Evolutionary conservation across 176 grass and related monocot species (phyloP), one percentile per base, ranked within the genome.

Genomic region (Microstegium vimineum): DNA sequence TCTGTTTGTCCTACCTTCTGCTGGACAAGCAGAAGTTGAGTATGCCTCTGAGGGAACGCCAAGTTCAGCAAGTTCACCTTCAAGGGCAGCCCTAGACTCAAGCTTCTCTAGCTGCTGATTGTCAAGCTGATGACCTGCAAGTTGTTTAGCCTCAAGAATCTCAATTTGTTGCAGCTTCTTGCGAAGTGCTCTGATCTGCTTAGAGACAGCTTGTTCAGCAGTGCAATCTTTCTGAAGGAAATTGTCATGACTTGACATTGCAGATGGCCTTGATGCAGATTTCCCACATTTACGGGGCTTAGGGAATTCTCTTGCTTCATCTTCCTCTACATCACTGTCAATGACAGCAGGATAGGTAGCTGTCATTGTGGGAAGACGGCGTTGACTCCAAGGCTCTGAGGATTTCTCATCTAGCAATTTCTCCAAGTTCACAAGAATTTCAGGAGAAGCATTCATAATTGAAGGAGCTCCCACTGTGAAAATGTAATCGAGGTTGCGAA

Each of bases 111-210:
- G 77, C 78, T 99, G 96, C 52, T 99, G 96, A 81, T 81, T 79
- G 73, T 99, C 96, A 67, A 99, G 96, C 54, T 87, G 69, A 73
- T 94, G 89, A 56, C 96, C 91, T 43, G 81, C 81, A 66, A 91
- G 81, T 77, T 91, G 90, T 82, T 90, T 99, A 71, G 83, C 74
- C 79, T 94, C 93, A 14, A 99, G 93, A 86, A 95, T 94, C 51
- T 99, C 96, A 82, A 99, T 99, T 71, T 99, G 96, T 91, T 99
- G 96, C 72, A 99, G 89, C 71, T 99, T 99, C 87, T 95, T 99
- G 26, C 91, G 81, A 69, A 95, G 46, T 74, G 91, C 91, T 76
- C 96, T 92, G 40, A 95, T 92, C 90, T 99, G 91, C 75, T 94
- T 99, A 25, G 82, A 89, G 62, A 92, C 83, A 67, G 80, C 80